Percentiles rank a stretch among this genome's conserved stretches.
These are phyloP conservation scores for Lantana camara DNA, from an alignment of 257 asterid species.

Conservation along the genomic window DNA sequence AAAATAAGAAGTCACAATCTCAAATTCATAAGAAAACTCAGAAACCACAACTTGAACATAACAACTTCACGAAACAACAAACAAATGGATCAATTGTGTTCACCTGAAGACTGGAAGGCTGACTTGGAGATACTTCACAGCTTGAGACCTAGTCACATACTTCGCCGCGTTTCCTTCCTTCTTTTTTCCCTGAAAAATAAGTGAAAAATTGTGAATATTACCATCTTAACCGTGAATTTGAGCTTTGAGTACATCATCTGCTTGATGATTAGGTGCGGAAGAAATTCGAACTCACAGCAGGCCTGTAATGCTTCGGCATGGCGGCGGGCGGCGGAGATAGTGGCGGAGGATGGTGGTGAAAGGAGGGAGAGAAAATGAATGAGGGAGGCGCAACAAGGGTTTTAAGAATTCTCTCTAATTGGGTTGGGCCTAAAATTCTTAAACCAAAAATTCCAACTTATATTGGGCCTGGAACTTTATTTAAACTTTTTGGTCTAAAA, in stretches of 20 bases:
- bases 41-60: no score
- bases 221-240: neutral
- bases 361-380: neutral
- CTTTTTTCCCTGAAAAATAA: constrained; percentile 75
- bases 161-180: constrained; percentile 98
- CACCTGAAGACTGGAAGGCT: constrained; percentile 91
- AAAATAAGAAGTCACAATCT: neutral
- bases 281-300: constrained; percentile 43
- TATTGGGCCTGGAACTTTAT: neutral
- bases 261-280: neutral
- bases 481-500: no score
- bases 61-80: constrained; percentile 3
- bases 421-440: neutral
- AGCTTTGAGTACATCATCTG: neutral
- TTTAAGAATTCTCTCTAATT: neutral
- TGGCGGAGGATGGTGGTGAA: neutral
- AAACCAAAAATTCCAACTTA: neutral
- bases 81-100: neutral
- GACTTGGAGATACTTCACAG: constrained; percentile 83
- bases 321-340: constrained; percentile 20
- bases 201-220: neutral
- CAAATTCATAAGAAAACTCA: neutral
- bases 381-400: constrained; percentile 26
- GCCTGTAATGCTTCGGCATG: constrained; percentile 68
- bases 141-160: constrained; percentile 85